Base-by-base conservation (phyloP, 495 filamentous ascomycete species). In the Aspergillus wentii region DNA sequence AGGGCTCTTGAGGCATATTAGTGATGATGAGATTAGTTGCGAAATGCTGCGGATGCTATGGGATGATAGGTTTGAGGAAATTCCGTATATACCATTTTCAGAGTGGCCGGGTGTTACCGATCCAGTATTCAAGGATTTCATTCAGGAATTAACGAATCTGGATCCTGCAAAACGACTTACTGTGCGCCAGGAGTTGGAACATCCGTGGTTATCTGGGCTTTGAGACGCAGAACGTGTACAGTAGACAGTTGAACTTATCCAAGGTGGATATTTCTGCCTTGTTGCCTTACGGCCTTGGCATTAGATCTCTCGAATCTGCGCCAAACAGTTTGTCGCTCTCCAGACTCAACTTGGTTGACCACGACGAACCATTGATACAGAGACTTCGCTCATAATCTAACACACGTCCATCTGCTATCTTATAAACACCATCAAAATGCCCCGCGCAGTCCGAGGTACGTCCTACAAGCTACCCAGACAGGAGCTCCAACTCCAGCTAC, bases 401-500 rank as follows among this genome's bases (percentile, higher is more conserved):
- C 5, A 5, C 14, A 0, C 7, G n/a, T n/a, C n/a, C n/a, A n/a
- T n/a, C n/a, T n/a, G n/a, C n/a, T n/a, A n/a, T 23, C 17, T 20
- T 18, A 25, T 13, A 10, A 5, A 32, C 4, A 15, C 9, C 2
- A 18, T 30, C 36, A 61, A 19, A 10, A 74, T 74, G 71, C 71
- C 71, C 5, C 69, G 66, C 46, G 71, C 71, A 14, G 59, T 69
- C 22, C 54, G 61, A 66, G 71, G 71, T 72, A 41, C 37, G 31
- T 26, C 16, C 28, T 3, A 27, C n/a, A n/a, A 18, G 1, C 17
- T 18, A 5, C 17, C 37, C n/a, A n/a, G n/a, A n/a, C n/a, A n/a
- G n/a, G n/a, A n/a, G 13, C 17, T 10, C 9, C 22, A 0, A 11
- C 9, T 20, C 10, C 17, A 14, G 15, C 17, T 16, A 32, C 29